These are phyloP conservation scores for Lentinula guzmanii DNA, from an alignment of 768 basidiomycete genomes.

Conservation along the genomic window DNA sequence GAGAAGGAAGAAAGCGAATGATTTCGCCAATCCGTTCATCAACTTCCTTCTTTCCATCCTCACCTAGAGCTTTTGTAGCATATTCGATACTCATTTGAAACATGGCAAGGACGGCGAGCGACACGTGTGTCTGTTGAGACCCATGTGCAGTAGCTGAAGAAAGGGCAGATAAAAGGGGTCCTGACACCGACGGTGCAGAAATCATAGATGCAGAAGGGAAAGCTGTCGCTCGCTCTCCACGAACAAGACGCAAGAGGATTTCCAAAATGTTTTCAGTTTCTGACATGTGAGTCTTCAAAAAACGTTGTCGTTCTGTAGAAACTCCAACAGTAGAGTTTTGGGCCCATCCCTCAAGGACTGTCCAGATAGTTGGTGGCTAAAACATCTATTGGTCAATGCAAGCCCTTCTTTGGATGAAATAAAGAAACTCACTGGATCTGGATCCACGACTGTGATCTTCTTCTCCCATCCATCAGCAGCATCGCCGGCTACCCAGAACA, in stretches of 20 bases:
- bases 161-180: conserved; percentile 66
- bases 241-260: conserved; percentile 85
- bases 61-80: conserved; percentile 63
- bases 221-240: conserved; percentile 78
- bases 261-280: conserved; percentile 88
- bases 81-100: conserved; percentile 82
- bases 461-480: conserved; percentile 91
- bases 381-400: not conserved
- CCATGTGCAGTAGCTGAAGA: conserved; percentile 75
- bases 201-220: conserved; percentile 58
- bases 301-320: conserved; percentile 74
- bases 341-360: conserved; percentile 87
- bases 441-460: conserved; percentile 88
- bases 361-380: conserved; percentile 89
- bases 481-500: conserved; percentile 82
- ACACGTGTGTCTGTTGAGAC: conserved; percentile 89
- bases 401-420: not conserved
- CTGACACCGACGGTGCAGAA: conserved; percentile 56
- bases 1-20: conserved; percentile 80
- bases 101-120: conserved; percentile 87
- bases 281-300: conserved; percentile 83
- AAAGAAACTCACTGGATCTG: conserved; percentile 74
- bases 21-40: conserved; percentile 83
- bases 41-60: conserved; percentile 63
- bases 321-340: conserved; percentile 75